A percentile compares a stretch with the other conserved stretches of the same genome.
Evolutionary conservation across 2,329 filamentous ascomycete species (phyloP).

Genomic region (Tolypocladium endophyticum): DNA sequence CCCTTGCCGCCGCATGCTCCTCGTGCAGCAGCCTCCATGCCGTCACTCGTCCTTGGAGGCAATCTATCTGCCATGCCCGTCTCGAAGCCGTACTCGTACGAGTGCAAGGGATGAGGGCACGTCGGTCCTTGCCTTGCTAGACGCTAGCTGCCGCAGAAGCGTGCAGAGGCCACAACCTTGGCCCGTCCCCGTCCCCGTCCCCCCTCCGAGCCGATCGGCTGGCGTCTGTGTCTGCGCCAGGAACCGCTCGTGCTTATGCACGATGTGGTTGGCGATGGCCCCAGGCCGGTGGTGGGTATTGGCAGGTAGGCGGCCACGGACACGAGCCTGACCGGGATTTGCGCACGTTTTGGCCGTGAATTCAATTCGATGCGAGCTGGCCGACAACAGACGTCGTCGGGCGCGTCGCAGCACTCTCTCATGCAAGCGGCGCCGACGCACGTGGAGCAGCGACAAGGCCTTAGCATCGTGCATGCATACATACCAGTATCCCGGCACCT

Average conservation of each 20-base stretch:
- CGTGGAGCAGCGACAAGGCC: background rate
- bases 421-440: background rate
- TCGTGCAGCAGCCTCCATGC: no score
- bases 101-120: background rate
- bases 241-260: slow-evolving; percentile 1
- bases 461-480: background rate
- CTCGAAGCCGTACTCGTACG: background rate
- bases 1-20: background rate
- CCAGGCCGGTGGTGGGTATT: background rate
- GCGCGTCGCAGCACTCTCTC: background rate
- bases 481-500: background rate
- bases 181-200: background rate
- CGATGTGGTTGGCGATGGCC: background rate
- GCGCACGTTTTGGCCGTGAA: background rate
- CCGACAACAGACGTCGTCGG: background rate
- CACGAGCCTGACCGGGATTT: background rate
- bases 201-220: background rate
- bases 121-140: background rate
- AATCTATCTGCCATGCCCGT: background rate
- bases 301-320: background rate
- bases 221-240: background rate
- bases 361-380: background rate
- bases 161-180: background rate
- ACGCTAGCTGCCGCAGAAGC: background rate
- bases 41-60: no score